Evolutionary conservation across 2,329 filamentous ascomycete genomes (phyloP).

Genomic region (Proliferodiscus dingleyae): DNA sequence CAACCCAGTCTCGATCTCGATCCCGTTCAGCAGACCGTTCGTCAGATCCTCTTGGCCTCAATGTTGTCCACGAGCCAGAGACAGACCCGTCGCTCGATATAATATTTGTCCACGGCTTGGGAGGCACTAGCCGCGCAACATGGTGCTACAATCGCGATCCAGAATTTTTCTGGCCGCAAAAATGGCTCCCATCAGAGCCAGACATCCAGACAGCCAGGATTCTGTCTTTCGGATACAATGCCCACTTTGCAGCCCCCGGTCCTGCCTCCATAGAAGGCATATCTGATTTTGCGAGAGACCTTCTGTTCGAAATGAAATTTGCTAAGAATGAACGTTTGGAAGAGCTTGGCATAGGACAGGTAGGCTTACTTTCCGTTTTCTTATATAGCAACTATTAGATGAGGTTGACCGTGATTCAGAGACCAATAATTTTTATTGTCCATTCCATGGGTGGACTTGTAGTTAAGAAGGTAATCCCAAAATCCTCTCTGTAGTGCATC

Average conservation of each 20-base stretch:
- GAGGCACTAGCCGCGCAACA: constrained; percentile 34
- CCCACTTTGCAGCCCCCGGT: constrained; percentile 4
- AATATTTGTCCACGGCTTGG: constrained; percentile 39
- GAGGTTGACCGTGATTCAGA: too few species aligned
- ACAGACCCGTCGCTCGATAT: constrained; percentile 19
- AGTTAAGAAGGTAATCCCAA: too few species aligned
- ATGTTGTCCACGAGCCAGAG: constrained; percentile 13
- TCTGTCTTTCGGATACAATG: constrained; percentile 16
- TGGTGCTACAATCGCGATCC: constrained; percentile 31
- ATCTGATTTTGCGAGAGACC: constrained; percentile 28
- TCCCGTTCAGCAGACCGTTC: background rate
- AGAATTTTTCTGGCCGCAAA: constrained; percentile 33
- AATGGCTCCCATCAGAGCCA: constrained; percentile 9
- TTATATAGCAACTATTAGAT: too few species aligned
- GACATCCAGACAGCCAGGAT: constrained; percentile 10
- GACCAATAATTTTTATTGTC: too few species aligned
- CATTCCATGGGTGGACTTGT: too few species aligned
- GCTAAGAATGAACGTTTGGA: constrained; percentile 12
- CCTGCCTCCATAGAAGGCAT: constrained; percentile 11
- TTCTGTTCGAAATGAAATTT: constrained; percentile 26
- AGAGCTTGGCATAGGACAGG: constrained; percentile 9
- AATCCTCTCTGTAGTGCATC: constrained; percentile 16
- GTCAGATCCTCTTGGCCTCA: constrained; percentile 18
- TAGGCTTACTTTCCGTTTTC: too few species aligned
- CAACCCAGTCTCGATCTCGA: background rate